These are phyloP conservation scores for Panaeolus cyanescens DNA, from an alignment of 768 basidiomycete species.

Conservation along the genomic window DNA sequence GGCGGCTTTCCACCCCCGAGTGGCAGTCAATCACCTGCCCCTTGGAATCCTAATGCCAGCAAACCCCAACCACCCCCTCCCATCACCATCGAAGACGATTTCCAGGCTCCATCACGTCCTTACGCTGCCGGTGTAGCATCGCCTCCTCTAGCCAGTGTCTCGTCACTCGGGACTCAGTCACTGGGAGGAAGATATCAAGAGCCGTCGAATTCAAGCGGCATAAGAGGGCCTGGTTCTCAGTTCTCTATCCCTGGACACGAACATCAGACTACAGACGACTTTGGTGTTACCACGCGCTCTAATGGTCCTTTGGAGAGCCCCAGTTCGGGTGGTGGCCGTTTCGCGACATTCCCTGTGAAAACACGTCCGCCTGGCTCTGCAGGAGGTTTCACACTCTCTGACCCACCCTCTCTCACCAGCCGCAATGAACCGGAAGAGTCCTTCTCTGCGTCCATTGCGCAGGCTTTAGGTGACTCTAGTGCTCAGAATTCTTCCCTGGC, in stretches of 20 bases:
- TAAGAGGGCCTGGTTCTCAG: neutral
- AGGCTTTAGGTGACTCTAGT: conserved; percentile 25
- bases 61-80: conserved; percentile 21
- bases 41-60: conserved; percentile 5
- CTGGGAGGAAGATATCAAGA: neutral
- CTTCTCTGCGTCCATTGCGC: conserved; percentile 38
- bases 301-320: conserved; percentile 21
- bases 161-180: neutral
- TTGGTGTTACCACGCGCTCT: conserved; percentile 33
- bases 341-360: conserved; percentile 69
- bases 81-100: neutral
- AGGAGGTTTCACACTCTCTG: conserved; percentile 26
- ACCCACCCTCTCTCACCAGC: conserved; percentile 23
- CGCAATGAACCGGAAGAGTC: conserved; percentile 28
- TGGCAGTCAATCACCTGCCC: neutral
- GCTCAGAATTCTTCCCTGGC: neutral
- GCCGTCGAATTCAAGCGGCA: neutral
- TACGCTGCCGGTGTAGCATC: neutral
- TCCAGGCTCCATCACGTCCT: neutral
- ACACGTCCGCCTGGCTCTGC: conserved; percentile 25
- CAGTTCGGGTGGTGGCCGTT: conserved; percentile 44
- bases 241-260: neutral
- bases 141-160: neutral
- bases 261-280: conserved; percentile 38
- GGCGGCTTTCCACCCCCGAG: conserved; percentile 4